phyloP scores from a whole-genome alignment of 495 filamentous ascomycete genomes.

The Aspergillus steynii region DNA sequence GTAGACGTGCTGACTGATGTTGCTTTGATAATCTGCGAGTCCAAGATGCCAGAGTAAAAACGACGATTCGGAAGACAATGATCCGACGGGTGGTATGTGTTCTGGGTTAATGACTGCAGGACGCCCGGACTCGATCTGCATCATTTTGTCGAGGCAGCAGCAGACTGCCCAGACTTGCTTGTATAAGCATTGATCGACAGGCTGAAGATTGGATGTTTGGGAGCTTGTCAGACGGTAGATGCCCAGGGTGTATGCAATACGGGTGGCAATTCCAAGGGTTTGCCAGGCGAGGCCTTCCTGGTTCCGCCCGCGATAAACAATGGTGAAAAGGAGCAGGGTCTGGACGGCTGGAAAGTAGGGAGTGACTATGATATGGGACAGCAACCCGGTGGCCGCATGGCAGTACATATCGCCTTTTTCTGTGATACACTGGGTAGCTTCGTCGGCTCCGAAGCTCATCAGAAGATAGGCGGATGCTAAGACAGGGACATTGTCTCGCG shows the following conservation, averaged over 20 bases:
- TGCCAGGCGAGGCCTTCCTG: slow-evolving; percentile 21
- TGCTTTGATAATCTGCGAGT: slow-evolving; percentile 15
- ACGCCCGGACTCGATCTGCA: slow-evolving; percentile 18
- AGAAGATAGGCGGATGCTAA: slow-evolving; percentile 15
- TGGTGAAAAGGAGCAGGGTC: slow-evolving; percentile 14
- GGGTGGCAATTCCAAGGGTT: slow-evolving; percentile 15
- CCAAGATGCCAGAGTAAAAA: slow-evolving; percentile 17
- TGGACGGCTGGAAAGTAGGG: slow-evolving; percentile 17
- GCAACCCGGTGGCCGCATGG: slow-evolving; percentile 14
- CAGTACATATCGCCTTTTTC: slow-evolving; percentile 15
- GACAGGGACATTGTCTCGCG: slow-evolving; percentile 8
- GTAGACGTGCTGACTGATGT: slow-evolving; percentile 19
- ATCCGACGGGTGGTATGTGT: not conserved
- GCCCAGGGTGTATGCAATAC: slow-evolving; percentile 16
- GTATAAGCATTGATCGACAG: not conserved
- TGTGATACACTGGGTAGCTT: slow-evolving; percentile 3
- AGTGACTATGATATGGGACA: slow-evolving; percentile 13
- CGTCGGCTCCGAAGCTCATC: slow-evolving; percentile 15
- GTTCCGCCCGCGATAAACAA: slow-evolving; percentile 13
- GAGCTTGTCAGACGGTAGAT: slow-evolving; percentile 1
- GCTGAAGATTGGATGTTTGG: not conserved
- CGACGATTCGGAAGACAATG: not conserved
- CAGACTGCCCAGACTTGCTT: slow-evolving; percentile 13
- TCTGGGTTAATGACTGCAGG: slow-evolving; percentile 3
- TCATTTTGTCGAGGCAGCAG: slow-evolving; percentile 16